Percentiles rank a stretch among this genome's conserved stretches.
phyloP scores from a whole-genome alignment of 2,329 filamentous ascomycete species.

The Hymenoscyphus albidus region DNA sequence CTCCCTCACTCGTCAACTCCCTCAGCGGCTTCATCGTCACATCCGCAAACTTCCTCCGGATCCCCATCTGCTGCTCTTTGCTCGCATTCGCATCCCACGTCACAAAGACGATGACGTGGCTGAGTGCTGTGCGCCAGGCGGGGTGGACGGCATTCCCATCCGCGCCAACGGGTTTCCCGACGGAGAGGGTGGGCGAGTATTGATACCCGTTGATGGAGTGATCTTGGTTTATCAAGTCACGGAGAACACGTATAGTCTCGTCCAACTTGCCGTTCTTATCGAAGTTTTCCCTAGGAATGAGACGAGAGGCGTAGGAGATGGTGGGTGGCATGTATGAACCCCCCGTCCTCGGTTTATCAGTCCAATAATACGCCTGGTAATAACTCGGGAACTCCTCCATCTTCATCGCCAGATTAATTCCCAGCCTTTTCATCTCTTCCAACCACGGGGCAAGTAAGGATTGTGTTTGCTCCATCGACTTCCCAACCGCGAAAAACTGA shows the following conservation, averaged over 20 bases:
- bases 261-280: constrained; percentile 27
- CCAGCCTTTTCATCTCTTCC: neutral
- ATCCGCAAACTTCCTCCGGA: constrained; percentile 7
- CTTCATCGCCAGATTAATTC: neutral
- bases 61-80: constrained; percentile 38
- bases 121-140: constrained; percentile 16
- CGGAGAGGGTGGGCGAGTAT: constrained; percentile 12
- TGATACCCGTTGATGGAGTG: constrained; percentile 33
- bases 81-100: constrained; percentile 32
- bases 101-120: constrained; percentile 15
- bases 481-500: neutral
- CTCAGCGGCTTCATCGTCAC: neutral
- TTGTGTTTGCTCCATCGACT: neutral
- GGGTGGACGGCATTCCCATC: constrained; percentile 18
- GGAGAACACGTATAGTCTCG: constrained; percentile 31
- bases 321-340: neutral
- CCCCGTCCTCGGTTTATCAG: neutral
- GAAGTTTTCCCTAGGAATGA: constrained; percentile 40
- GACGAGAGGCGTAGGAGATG: constrained; percentile 34
- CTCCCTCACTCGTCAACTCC: constrained; percentile 29
- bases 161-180: constrained; percentile 2
- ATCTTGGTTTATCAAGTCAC: constrained; percentile 32
- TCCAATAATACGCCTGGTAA: neutral
- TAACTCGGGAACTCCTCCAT: neutral
- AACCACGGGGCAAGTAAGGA: neutral